Conservation (phyloP, 345 rosid species). For the Mallotus nudiflorus region DNA sequence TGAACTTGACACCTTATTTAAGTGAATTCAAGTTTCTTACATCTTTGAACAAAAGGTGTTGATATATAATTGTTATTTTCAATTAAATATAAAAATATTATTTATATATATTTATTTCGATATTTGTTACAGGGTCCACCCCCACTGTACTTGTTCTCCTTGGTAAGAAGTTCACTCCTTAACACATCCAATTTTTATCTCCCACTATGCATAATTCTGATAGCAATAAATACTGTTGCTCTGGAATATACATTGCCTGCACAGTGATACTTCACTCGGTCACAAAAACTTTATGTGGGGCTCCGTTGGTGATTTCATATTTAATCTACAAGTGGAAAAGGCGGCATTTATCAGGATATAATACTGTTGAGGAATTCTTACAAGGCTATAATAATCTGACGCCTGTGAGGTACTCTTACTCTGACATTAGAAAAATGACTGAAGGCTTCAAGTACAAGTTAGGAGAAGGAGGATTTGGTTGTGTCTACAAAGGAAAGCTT, state of each 20-base stretch:
- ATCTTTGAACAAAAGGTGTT: no score
- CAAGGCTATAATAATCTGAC: neutral
- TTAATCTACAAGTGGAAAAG: conserved; percentile 10
- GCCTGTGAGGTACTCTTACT: conserved; percentile 4
- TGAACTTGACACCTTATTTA: no score
- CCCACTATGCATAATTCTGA: neutral
- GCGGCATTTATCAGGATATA: conserved; percentile 10
- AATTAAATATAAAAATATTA: no score
- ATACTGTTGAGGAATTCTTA: conserved; percentile 8
- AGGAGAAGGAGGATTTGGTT: conserved; percentile 10
- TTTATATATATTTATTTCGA: no score
- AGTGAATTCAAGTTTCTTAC: no score
- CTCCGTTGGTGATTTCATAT: neutral
- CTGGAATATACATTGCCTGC: no score
- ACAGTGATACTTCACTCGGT: neutral
- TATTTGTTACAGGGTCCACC: neutral
- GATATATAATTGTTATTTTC: no score
- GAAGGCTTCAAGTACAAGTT: neutral
- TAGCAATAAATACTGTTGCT: neutral
- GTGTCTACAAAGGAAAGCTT: conserved; percentile 7
- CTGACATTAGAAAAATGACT: neutral
- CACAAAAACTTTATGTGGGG: neutral
- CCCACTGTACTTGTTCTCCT: neutral
- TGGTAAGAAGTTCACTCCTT: neutral
- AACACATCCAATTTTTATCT: no score